These are phyloP conservation scores for Coemansia sp. DNA, from an alignment of 192 early-diverging fungal species.

Conservation along the genomic window DNA sequence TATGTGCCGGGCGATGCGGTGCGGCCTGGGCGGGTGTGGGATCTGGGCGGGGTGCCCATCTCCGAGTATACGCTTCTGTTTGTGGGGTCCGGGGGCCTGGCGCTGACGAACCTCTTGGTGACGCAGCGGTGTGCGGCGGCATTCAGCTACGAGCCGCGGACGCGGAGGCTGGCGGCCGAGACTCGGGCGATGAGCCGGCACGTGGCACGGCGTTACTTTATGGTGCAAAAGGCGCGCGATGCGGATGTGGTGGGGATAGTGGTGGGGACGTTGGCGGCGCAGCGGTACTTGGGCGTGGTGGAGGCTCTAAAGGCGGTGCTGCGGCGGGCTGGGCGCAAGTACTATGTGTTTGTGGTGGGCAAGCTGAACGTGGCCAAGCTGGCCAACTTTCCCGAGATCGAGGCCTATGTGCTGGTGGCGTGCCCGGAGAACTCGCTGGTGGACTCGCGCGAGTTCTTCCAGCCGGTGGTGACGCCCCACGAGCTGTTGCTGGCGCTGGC, in stretches of 20 bases:
- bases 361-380: conserved; percentile 94
- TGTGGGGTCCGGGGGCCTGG: conserved; percentile 73
- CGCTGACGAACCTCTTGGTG: conserved; percentile 84
- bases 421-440: conserved; percentile 94
- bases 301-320: conserved; percentile 73
- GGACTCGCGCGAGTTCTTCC: conserved; percentile 84
- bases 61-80: conserved; percentile 73
- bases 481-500: conserved; percentile 81
- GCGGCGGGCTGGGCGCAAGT: conserved; percentile 65
- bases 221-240: conserved; percentile 89
- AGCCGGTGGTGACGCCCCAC: conserved; percentile 89
- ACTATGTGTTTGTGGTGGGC: conserved; percentile 84
- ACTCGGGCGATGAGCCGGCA: conserved; percentile 52
- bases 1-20: conserved; percentile 4
- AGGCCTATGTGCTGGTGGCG: conserved; percentile 84
- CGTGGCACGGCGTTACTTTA: conserved; percentile 64
- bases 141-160: conserved; percentile 64
- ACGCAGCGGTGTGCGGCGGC: conserved; percentile 54
- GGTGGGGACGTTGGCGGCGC: conserved; percentile 91
- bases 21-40: conserved; percentile 50
- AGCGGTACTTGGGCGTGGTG: conserved; percentile 80
- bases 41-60: conserved; percentile 47
- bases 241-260: conserved; percentile 54
- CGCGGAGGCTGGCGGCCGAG: conserved; percentile 52
- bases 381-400: conserved; percentile 95